phyloP scores from a whole-genome alignment of 2,329 filamentous ascomycete genomes.

The Trichophyton schoenleinii region DNA sequence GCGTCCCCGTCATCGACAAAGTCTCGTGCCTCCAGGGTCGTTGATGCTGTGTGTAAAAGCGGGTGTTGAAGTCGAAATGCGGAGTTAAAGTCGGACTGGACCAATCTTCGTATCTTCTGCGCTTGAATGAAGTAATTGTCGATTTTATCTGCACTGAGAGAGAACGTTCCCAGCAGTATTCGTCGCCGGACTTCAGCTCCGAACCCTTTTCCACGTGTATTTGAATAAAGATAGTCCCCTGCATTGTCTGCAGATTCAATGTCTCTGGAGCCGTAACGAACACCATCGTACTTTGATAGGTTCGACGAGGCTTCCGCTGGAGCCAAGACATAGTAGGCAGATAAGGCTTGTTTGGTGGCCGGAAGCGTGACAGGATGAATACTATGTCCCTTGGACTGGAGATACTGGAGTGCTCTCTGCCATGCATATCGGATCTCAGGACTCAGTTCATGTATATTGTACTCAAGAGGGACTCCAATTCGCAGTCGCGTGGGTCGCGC shows the following conservation, averaged over 20 bases:
- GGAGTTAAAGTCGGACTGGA: conserved; percentile 74
- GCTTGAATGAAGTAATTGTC: conserved; percentile 96
- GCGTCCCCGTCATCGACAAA: background rate
- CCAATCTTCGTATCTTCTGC: conserved; percentile 70
- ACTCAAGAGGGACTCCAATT: conserved; percentile 57
- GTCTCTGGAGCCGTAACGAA: conserved; percentile 66
- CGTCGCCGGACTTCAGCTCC: conserved; percentile 75
- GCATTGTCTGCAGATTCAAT: conserved; percentile 37
- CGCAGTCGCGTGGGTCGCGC: conserved; percentile 23
- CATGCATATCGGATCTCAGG: conserved; percentile 58
- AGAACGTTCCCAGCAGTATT: conserved; percentile 82
- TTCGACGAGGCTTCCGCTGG: conserved; percentile 94
- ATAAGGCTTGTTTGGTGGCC: conserved; percentile 69
- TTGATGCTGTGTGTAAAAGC: conserved; percentile 30
- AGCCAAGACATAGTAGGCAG: conserved; percentile 90
- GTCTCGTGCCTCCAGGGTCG: background rate
- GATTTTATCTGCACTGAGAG: conserved; percentile 75
- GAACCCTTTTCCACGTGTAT: conserved; percentile 61
- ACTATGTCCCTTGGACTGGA: conserved; percentile 54
- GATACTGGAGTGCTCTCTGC: conserved; percentile 45
- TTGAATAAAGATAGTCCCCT: conserved; percentile 55
- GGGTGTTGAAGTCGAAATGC: conserved; percentile 62
- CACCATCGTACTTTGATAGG: conserved; percentile 88
- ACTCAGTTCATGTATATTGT: conserved; percentile 74
- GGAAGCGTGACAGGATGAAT: conserved; percentile 70